Evolutionary conservation across 257 asterid genomes (phyloP).

Genomic region (Solanum commersonii): DNA sequence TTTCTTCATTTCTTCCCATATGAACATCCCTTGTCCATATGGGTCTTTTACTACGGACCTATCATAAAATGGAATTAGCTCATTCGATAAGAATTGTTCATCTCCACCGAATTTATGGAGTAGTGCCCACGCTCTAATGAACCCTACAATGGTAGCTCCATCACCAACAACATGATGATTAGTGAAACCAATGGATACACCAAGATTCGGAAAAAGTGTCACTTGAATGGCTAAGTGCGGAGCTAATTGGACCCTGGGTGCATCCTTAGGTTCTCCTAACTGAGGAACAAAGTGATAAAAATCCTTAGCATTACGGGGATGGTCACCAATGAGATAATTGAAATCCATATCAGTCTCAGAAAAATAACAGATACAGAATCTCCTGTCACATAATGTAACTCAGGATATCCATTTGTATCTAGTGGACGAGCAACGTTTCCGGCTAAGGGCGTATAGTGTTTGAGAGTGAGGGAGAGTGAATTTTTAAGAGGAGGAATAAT

Average conservation of each 20-base stretch:
- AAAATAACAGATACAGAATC: background rate
- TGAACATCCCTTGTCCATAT: background rate
- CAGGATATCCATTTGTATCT: background rate
- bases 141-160: background rate
- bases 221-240: conserved; percentile 10
- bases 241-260: background rate
- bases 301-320: background rate
- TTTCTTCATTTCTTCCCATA: conserved; percentile 3
- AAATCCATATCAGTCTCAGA: background rate
- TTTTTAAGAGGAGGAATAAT: conserved; percentile 7
- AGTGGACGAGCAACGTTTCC: conserved; percentile 5
- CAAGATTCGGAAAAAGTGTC: conserved; percentile 7
- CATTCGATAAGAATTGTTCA: background rate
- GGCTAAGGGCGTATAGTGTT: conserved; percentile 3
- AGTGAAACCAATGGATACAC: conserved; percentile 4
- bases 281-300: conserved; percentile 2
- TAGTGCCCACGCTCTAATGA: conserved; percentile 7
- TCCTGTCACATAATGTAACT: background rate
- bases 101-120: background rate
- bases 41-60: background rate
- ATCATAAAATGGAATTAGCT: conserved; percentile 6
- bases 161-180: conserved; percentile 9
- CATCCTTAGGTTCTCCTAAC: background rate
- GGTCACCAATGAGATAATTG: background rate
- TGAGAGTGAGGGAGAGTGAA: conserved; percentile 9